Evolutionary conservation across 345 rosid genomes (phyloP), one percentile per base, ranked within the genome.

Genomic region (Hypericum androsaemum): DNA sequence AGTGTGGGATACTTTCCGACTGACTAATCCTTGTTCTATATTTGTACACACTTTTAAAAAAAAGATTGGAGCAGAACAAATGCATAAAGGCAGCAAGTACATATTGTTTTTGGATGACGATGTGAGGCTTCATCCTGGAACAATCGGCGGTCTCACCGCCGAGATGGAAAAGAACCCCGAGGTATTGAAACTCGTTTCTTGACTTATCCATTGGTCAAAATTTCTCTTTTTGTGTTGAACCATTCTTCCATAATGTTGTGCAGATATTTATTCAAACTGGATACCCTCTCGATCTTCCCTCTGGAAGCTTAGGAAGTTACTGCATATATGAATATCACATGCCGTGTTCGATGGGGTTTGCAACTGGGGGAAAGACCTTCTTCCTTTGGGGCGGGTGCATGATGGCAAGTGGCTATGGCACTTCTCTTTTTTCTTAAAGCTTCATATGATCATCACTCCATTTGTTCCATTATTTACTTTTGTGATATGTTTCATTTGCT

Each of bases 271-370:
- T 92, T 71, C 98, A 92, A 82, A 92, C 98, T 46, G 98, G 98
- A 59, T 92, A 92, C 63, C 98, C 98, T 56, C 88, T 92, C 46
- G 98, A 92, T 68, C 77, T 92, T 63, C 98, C 98, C 58, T 92
- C 98, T 58, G 98, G 98, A 74, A 85, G 88, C 60, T 78, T 88
- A 58, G 98, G 98, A 66, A 92, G 98, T 77, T 92, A 85, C 67
- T 92, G 98, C 73, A 88, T 92, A 55, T 92, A 92, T 61, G 98
- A 92, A 71, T 92, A 92, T 67, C 98, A 92, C 71, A 92, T 92
- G 98, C 98, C 98, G 75, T 92, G 98, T 70, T 92, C 98, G 10
- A 92, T 88, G 95, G 98, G 98, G 63, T 92, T 92, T 74, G 98
- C 98, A 10, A 92, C 98, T 50, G 98, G 98, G 14, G 98, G 98